phyloP scores from a whole-genome alignment of 2,329 filamentous ascomycete genomes.

The Dactylellina parvicollis region DNA sequence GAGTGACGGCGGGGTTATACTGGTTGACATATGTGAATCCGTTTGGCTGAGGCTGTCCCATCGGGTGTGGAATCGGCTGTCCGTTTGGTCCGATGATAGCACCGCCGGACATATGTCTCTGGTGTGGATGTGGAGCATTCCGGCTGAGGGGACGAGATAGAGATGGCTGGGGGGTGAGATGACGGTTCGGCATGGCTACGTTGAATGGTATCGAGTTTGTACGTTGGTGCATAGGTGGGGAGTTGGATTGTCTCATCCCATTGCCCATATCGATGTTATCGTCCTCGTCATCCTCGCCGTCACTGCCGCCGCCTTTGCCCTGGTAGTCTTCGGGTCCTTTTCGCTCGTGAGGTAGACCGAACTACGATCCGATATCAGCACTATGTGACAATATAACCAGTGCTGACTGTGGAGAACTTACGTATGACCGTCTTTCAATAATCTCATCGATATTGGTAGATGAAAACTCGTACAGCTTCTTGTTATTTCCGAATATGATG shows the following conservation, averaged over 20 bases:
- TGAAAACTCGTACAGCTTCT: slow-evolving; percentile 98
- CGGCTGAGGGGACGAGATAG: slow-evolving; percentile 48
- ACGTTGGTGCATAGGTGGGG: slow-evolving; percentile 74
- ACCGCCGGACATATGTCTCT: slow-evolving; percentile 43
- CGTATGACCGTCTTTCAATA: slow-evolving; percentile 87
- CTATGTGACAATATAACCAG: neutral
- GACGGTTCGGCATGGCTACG: slow-evolving; percentile 40
- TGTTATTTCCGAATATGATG: slow-evolving; percentile 98
- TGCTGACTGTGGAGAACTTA: slow-evolving; percentile 65
- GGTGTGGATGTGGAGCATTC: slow-evolving; percentile 50
- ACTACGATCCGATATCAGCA: slow-evolving; percentile 66
- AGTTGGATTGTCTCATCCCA: slow-evolving; percentile 61
- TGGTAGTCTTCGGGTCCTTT: slow-evolving; percentile 94
- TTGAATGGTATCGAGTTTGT: slow-evolving; percentile 45
- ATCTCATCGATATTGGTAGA: slow-evolving; percentile 93
- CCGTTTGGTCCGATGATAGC: slow-evolving; percentile 47
- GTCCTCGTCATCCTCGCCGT: slow-evolving; percentile 85
- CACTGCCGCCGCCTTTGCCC: slow-evolving; percentile 75
- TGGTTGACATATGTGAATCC: slow-evolving; percentile 51
- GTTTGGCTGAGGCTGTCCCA: slow-evolving; percentile 37
- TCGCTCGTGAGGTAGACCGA: slow-evolving; percentile 91
- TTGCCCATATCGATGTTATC: slow-evolving; percentile 63
- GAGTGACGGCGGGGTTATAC: slow-evolving; percentile 49
- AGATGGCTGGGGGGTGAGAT: slow-evolving; percentile 41
- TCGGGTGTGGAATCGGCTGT: slow-evolving; percentile 43